phyloP scores from a whole-genome alignment of 2,329 filamentous ascomycete species.

The Neofusicoccum kwambonambiense region DNA sequence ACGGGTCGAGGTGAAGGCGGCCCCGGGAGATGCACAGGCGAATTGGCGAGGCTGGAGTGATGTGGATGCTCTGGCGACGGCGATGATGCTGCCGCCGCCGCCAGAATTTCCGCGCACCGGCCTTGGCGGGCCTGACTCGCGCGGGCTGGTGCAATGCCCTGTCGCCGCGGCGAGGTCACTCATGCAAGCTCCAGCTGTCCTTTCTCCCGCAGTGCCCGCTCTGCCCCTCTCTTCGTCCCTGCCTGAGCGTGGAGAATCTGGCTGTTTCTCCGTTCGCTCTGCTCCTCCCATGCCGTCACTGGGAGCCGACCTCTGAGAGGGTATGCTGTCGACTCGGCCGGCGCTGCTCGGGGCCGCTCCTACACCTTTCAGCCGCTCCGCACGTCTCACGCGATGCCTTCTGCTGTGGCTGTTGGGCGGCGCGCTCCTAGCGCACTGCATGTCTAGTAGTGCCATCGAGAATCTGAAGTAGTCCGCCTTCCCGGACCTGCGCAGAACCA shows the following conservation, averaged over 20 bases:
- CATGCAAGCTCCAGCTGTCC: constrained; percentile 17
- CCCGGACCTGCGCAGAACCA: not conserved
- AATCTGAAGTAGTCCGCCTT: constrained; percentile 34
- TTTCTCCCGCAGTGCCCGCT: constrained; percentile 1
- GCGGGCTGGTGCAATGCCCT: not conserved
- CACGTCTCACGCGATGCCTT: constrained; percentile 30
- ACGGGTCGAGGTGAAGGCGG: not conserved
- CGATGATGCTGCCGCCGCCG: constrained; percentile 12
- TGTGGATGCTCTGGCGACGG: constrained; percentile 5
- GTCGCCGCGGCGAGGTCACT: not conserved
- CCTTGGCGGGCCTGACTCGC: constrained; percentile 14
- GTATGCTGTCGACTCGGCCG: constrained; percentile 38
- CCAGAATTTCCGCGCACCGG: constrained; percentile 18
- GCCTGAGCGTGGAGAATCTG: constrained; percentile 11
- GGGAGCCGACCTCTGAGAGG: constrained; percentile 26
- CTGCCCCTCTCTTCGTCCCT: constrained; percentile 5
- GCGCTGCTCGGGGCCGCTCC: constrained; percentile 29
- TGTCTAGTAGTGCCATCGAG: constrained; percentile 44
- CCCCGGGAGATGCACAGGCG: not conserved
- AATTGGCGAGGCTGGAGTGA: constrained; percentile 12
- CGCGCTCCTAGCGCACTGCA: constrained; percentile 38
- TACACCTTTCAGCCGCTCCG: constrained; percentile 15
- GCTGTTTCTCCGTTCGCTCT: constrained; percentile 9
- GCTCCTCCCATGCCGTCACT: constrained; percentile 34
- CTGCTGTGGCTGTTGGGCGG: constrained; percentile 31